These are phyloP conservation scores for Phaeosphaeriaceae sp. DNA, from an alignment of 2,329 filamentous ascomycete genomes.

Conservation along the genomic window DNA sequence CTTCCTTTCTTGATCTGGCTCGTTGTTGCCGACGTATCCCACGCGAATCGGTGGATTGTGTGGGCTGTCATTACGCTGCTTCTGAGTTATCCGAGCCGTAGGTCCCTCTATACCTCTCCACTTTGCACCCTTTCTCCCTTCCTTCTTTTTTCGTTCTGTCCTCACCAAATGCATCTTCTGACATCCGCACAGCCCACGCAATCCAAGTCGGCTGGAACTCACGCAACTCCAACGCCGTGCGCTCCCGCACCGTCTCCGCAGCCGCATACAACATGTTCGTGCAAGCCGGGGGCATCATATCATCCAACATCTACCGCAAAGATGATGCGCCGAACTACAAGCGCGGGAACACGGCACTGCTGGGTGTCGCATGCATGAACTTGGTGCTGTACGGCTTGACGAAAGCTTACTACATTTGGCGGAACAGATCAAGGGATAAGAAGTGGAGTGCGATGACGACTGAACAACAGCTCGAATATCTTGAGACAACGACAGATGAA, in stretches of 20 bases:
- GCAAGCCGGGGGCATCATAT: constrained; percentile 25
- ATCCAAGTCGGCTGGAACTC: constrained; percentile 14
- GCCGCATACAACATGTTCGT: constrained; percentile 58
- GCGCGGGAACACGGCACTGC: constrained; percentile 33
- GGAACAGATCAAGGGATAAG: constrained; percentile 48
- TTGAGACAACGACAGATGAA: constrained; percentile 47
- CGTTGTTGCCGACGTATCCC: not conserved
- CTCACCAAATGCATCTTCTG: not conserved
- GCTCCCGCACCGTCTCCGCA: constrained; percentile 12
- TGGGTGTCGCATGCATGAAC: constrained; percentile 40
- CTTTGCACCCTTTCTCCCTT: not conserved
- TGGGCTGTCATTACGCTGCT: not conserved
- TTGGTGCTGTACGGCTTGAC: constrained; percentile 38
- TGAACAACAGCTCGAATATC: constrained; percentile 56
- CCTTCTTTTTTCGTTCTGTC: not conserved
- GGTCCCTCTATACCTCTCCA: not conserved
- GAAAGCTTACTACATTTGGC: constrained; percentile 44
- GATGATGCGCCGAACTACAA: constrained; percentile 60
- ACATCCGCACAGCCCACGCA: constrained; percentile 3
- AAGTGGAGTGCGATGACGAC: constrained; percentile 56
- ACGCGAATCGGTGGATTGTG: not conserved
- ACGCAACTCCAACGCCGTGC: constrained; percentile 13
- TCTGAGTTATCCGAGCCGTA: not conserved
- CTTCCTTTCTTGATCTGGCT: not conserved
- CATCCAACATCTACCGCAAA: constrained; percentile 31